phyloP scores from a whole-genome alignment of 768 basidiomycete species.

The Amanita polypyramis region DNA sequence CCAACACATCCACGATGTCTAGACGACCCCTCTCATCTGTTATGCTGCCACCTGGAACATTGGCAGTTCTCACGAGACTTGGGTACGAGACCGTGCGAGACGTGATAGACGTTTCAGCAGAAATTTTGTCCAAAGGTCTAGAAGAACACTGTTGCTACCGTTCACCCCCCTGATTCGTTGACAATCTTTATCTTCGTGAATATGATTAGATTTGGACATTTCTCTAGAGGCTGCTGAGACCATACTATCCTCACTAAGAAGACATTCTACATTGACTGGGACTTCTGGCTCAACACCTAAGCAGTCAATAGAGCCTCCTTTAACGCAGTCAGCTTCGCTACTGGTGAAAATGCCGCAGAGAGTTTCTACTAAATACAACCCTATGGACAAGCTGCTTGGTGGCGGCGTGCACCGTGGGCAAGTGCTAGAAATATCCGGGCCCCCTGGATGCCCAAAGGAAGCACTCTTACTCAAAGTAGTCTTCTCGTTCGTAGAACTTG shows the following conservation, averaged over 20 bases:
- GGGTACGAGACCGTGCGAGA: conserved; percentile 55
- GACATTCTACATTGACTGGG: conserved; percentile 2
- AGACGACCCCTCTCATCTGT: conserved; percentile 35
- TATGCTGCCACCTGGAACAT: conserved; percentile 32
- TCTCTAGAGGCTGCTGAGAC: conserved; percentile 33
- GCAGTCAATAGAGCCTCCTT: conserved; percentile 14
- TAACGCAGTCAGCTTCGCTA: conserved; percentile 51
- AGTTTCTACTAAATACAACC: conserved; percentile 32
- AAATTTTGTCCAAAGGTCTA: conserved; percentile 41
- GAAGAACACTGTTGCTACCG: background rate
- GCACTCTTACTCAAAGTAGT: conserved; percentile 39
- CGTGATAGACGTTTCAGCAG: conserved; percentile 29
- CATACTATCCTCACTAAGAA: conserved; percentile 32
- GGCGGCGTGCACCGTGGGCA: conserved; percentile 54
- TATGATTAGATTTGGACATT: conserved; percentile 37
- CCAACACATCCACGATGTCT: conserved; percentile 22
- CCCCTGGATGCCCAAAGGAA: conserved; percentile 64
- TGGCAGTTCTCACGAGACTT: conserved; percentile 34
- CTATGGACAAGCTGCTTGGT: conserved; percentile 48
- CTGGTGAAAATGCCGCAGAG: conserved; percentile 18
- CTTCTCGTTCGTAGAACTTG: conserved; percentile 32
- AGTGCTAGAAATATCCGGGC: conserved; percentile 67
- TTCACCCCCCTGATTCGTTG: background rate
- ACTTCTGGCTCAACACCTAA: conserved; percentile 9
- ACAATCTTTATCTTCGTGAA: background rate